phyloP scores from a whole-genome alignment of 2,329 filamentous ascomycete species.

The Thelonectria olida region DNA sequence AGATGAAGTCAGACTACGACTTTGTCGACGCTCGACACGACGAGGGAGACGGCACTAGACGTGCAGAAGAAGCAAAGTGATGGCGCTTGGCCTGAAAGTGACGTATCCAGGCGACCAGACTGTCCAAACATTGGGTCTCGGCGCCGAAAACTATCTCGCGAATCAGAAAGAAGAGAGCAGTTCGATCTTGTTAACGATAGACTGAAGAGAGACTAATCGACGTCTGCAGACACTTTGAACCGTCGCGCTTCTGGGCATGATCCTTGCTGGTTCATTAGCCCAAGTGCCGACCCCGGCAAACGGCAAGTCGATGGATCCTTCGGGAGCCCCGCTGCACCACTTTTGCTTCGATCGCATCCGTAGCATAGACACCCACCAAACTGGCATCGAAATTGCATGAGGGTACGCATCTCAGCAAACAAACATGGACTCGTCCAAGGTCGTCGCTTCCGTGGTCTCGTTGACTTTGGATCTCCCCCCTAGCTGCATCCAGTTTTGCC shows the following conservation, averaged over 20 bases:
- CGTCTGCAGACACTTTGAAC: background rate
- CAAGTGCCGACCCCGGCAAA: conserved; percentile 26
- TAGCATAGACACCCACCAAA: too few species aligned
- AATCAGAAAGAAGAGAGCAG: background rate
- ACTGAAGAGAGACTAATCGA: background rate
- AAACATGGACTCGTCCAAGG: conserved; percentile 33
- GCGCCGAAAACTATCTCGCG: background rate
- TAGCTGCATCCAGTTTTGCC: conserved; percentile 81
- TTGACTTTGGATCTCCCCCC: conserved; percentile 73
- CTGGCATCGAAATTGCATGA: too few species aligned
- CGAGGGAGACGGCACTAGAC: background rate
- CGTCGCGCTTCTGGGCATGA: conserved; percentile 3
- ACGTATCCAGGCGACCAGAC: background rate
- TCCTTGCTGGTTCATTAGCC: conserved; percentile 8
- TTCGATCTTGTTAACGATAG: background rate
- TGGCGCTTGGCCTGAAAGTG: background rate
- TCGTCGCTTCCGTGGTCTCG: conserved; percentile 56
- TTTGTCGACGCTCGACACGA: background rate
- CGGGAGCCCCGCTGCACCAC: conserved; percentile 37
- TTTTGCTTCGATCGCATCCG: too few species aligned
- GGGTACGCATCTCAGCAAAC: background rate
- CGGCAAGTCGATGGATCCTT: conserved; percentile 5
- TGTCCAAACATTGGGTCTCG: background rate
- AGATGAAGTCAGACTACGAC: too few species aligned
- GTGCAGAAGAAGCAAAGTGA: background rate